Evolutionary conservation across 106 monocot species (phyloP), one percentile per base, ranked within the genome.

Genomic region (Agapanthus africanus): DNA sequence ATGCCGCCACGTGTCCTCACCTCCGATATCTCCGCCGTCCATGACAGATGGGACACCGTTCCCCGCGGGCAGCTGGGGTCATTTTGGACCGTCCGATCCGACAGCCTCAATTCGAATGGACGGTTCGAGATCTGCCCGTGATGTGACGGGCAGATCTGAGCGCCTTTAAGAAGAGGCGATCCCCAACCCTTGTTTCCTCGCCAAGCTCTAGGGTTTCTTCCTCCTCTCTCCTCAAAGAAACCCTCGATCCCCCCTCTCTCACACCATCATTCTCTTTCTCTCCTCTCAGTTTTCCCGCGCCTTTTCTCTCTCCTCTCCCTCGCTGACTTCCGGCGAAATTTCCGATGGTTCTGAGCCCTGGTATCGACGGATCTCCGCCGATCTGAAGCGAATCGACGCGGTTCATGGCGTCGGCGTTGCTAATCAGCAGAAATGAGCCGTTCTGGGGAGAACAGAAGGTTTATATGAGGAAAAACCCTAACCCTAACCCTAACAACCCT

Each of bases 391-490:
- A 27, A 33, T 28, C 47, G 54, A 22, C 56, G 64, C 56, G 50
- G 70, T 75, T 63, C 28, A 91, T 91, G 91, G 87, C 91, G 60
- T 82, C 84, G 61, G 91, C 91, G 54, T 54, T 91, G 54, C 80
- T 91, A 22, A 79, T 79, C 44, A 72, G 78, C 34, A 76, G 84
- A 28, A 84, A 91, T 86, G 86, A 86, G 77, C 83, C 76, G 26
- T 70, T 50, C 76, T 91, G 86, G 83, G 81, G 71, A 34, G 90
- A 84, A 38, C 71, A 11, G 38, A 71, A 84, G 65, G 84, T 79
- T 52, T 87, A 80, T 59, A 84, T 78, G 82, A 84, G 77, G 75
- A 81, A 79, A 56, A 64, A 38, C 81, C 81, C 82, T 23, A 77
- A 68, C 37, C 64, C 73, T 49, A 82, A 70, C 59, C 79, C 54